Base-by-base conservation (phyloP, 805 yeast species). In the Wickerhamiella lipophila region DNA sequence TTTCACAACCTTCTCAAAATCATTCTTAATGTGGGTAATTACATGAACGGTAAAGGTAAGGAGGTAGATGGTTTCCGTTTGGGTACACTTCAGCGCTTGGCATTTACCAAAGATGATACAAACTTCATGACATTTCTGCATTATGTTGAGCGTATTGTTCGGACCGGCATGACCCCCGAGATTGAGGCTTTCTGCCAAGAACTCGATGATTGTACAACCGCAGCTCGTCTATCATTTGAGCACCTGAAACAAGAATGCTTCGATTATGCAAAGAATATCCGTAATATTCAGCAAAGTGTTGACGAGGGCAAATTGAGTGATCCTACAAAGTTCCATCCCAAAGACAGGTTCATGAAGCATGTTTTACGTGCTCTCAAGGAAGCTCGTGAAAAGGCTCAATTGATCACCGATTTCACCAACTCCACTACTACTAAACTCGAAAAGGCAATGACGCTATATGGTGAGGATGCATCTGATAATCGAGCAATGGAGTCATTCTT, bases 61-160 rank as follows among this genome's bases (percentile, higher is more conserved):
- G 95, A 87, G 62, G 97, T 96, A 1, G 74, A 76, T 55, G 99
- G 99, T 2, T 94, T 94, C 72, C 82, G 83, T 58, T 69, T 92
- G 52, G 81, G 84, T 41, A 84, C 96, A n/a, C 71, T 92, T 47
- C 96, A 87, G 59, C 70, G 97, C 56, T 72, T 92, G 51, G 84
- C 82, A 27, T 87, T 94, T 56, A 80, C 94, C 66, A 92, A 92
- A 61, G 96, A 89, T 64, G 86, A 82, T 23, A 75, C 79, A 51
- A 88, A 89, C 61, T 76, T 86, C 5, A 79, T 83, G 79, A 84
- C 94, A 1, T 88, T 92, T 59, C 67, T 92, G 58, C 95, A 94
- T 61, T 88, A 88, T 63, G 86, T 94, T 49, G 98, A 92, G 63
- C 83, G 78, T 56, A 77, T 86, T 42, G 75, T 94, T n/a, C 71